Conservation (phyloP, 2,329 filamentous ascomycete species). For the Fusarium floridanum region DNA sequence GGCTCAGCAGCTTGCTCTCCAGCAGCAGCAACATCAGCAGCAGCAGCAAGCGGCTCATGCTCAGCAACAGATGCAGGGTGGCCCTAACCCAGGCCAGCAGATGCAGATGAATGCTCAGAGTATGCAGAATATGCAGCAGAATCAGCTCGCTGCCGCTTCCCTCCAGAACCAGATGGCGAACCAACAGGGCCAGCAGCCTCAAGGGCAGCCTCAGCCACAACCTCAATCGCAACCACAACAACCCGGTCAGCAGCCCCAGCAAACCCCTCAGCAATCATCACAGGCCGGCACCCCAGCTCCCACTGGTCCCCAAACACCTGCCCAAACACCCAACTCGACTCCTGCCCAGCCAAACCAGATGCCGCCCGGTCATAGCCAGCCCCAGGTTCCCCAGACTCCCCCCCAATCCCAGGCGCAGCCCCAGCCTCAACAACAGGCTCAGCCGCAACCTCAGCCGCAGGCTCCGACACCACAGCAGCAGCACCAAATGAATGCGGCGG, state of each 20-base stretch:
- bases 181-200: conserved; percentile 48
- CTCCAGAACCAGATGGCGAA: conserved; percentile 49
- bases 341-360: conserved; percentile 52
- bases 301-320: conserved; percentile 61
- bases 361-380: conserved; percentile 52
- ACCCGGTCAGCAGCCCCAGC: conserved; percentile 59
- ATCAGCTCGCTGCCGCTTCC: conserved; percentile 51
- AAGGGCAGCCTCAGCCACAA: conserved; percentile 46
- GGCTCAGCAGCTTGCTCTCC: conserved; percentile 57
- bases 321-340: conserved; percentile 60
- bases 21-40: conserved; percentile 51
- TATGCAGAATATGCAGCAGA: conserved; percentile 60
- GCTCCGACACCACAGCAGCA: conserved; percentile 45
- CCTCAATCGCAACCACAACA: conserved; percentile 50
- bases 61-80: conserved; percentile 57
- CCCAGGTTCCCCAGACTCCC: conserved; percentile 52
- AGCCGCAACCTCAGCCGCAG: conserved; percentile 52
- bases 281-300: conserved; percentile 58
- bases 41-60: conserved; percentile 53
- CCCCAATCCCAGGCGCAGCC: conserved; percentile 54
- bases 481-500: conserved; percentile 49
- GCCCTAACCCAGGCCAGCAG: conserved; percentile 60
- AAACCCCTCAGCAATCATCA: conserved; percentile 60
- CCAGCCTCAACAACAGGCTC: conserved; percentile 51
- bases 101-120: conserved; percentile 63